Base-by-base conservation (phyloP, 805 yeast species). In the Hanseniaspora lindneri region DNA sequence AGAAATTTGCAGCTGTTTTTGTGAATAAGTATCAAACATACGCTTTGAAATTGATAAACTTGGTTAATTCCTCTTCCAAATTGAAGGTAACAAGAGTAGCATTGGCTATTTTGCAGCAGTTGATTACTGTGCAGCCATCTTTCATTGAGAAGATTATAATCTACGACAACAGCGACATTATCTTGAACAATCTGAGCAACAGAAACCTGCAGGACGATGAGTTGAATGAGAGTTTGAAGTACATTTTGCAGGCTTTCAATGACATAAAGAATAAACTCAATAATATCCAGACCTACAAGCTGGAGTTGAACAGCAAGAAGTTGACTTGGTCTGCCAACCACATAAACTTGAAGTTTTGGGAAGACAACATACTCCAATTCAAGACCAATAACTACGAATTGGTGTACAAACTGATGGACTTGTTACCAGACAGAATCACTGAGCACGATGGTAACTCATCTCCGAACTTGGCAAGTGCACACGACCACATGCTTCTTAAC, bases 201-300 rank as follows among this genome's bases (percentile, higher is more conserved):
- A 73, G 97, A 58, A 92, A 92, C 65, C 88, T 95, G 80, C 82
- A 94, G 5, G 98, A 92, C 63, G 92, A 85, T 53, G 98, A 92
- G 63, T 74, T 92, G 57, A 75, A 83, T 41, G 69, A 68, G 17
- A 96, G 87, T 62, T 74, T 92, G 55, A 69, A 67, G 20, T 61
- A 66, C 28, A 69, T 92, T 54, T 67, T 71, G 51, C 76, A 71
- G 30, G 68, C 70, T n/a, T 72, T 89, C 54, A 77, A 77, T 53
- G 82, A 77, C 25, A 80, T 85, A 42, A 87, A 81, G 53, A 75
- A 79, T 42, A 77, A 76, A 55, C 75, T 92, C 69, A 81, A 96
- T 4, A 86, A 95, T 1, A 84, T 89, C 63, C 97, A 92, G 60
- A 96, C 88, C 63, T 92, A 89, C 63, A 70, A 75, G 57, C 77